phyloP scores from a whole-genome alignment of 768 basidiomycete genomes.

The Boletus edulis region DNA sequence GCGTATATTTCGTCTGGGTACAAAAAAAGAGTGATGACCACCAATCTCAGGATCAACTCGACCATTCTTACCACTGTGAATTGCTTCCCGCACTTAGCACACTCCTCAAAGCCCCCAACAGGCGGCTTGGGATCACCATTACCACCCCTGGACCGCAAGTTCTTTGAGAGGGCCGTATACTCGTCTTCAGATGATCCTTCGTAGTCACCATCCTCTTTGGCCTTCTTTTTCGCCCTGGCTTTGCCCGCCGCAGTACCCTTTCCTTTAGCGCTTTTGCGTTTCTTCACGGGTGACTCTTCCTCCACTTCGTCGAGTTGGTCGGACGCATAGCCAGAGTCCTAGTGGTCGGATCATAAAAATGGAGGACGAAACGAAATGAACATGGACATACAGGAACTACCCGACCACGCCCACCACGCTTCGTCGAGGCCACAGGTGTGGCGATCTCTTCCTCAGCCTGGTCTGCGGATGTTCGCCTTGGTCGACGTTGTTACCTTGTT shows the following conservation, averaged over 20 bases:
- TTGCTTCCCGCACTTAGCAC: slow-evolving; percentile 77
- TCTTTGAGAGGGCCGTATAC: slow-evolving; percentile 64
- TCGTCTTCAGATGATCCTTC: slow-evolving; percentile 58
- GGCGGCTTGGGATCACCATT: slow-evolving; percentile 49
- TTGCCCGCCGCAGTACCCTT: slow-evolving; percentile 40
- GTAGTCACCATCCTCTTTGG: slow-evolving; percentile 47
- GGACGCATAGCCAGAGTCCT: slow-evolving; percentile 55
- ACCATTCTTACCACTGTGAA: slow-evolving; percentile 77
- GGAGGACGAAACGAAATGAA: background rate
- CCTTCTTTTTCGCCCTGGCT: slow-evolving; percentile 36
- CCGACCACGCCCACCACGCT: slow-evolving; percentile 15
- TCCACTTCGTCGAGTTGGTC: slow-evolving; percentile 72
- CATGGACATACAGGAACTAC: slow-evolving; percentile 6
- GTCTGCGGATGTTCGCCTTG: slow-evolving; percentile 16
- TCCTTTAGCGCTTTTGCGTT: slow-evolving; percentile 51
- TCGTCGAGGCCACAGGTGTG: slow-evolving; percentile 7
- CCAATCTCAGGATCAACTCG: background rate
- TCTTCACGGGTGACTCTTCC: slow-evolving; percentile 44
- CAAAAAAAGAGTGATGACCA: background rate
- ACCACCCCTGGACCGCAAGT: slow-evolving; percentile 35
- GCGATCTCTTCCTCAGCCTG: background rate
- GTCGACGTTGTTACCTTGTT: slow-evolving; percentile 9
- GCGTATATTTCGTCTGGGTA: slow-evolving; percentile 79
- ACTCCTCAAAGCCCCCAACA: slow-evolving; percentile 76
- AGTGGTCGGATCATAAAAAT: background rate